Percentiles rank a stretch among this genome's conserved stretches.
Conservation (phyloP, 2,329 filamentous ascomycete species). For the Fusarium sp. region DNA sequence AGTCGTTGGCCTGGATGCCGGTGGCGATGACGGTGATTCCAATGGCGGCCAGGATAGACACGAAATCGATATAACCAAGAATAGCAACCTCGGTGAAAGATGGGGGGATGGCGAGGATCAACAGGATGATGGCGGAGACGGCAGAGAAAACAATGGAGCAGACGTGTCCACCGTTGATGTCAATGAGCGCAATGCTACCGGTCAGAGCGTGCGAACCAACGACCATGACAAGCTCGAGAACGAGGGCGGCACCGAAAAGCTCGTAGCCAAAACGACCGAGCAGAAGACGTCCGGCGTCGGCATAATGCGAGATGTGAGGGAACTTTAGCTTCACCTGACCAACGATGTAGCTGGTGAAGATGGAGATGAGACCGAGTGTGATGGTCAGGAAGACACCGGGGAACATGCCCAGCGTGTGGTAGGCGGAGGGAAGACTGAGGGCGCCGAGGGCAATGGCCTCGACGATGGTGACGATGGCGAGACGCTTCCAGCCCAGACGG, state of each 20-base stretch:
- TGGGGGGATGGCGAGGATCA: conserved; percentile 61
- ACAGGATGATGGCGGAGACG: conserved; percentile 60
- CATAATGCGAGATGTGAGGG: conserved; percentile 62
- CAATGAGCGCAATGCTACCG: conserved; percentile 76
- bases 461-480: conserved; percentile 39
- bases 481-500: conserved; percentile 40
- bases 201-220: conserved; percentile 79
- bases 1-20: conserved; percentile 58
- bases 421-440: conserved; percentile 62
- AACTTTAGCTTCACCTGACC: conserved; percentile 62
- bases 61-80: conserved; percentile 60
- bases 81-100: conserved; percentile 55
- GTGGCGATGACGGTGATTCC: conserved; percentile 76
- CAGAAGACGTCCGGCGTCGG: conserved; percentile 65
- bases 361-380: conserved; percentile 59
- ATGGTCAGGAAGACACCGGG: conserved; percentile 59
- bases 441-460: conserved; percentile 39
- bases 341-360: conserved; percentile 62
- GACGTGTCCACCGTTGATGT: conserved; percentile 66
- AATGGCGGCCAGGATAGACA: conserved; percentile 65
- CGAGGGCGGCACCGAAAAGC: conserved; percentile 70
- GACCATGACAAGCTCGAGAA: conserved; percentile 76
- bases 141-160: conserved; percentile 54
- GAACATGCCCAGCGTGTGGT: conserved; percentile 66
- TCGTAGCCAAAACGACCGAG: conserved; percentile 71